Evolutionary conservation across 1,284 basidiomycete genomes (phyloP), one percentile per base, ranked within the genome.

Genomic region (Leccinum glutinopallens): DNA sequence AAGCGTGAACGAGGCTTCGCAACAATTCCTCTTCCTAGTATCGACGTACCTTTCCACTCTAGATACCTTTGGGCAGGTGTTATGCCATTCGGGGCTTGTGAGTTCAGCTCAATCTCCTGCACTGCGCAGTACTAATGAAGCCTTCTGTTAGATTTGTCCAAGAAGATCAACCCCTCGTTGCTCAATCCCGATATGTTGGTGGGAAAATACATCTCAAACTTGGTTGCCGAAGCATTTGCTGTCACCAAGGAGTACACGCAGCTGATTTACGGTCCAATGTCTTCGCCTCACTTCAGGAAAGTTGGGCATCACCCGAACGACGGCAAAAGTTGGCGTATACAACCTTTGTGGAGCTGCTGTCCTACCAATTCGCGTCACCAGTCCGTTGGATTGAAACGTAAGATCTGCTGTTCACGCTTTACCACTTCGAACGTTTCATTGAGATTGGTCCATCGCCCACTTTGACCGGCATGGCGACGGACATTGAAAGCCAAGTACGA

Each of bases 311-410:
- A 32, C 75, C 84, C 17, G 91, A 91, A 63, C 91, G 96, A 71
- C 89, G 95, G 61, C 95, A 98, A 80, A 91, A 91, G 73, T 86
- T 99, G 55, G 95, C 96, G 0, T 98, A 98, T 77, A 92, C 91
- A 71, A 96, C 98, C 71, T 88, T 99, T 66, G 95, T 98, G 70
- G 97, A 98, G 78, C 87, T 98, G 63, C 85, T 99, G 55, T 95
- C 97, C 15, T 98, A 98, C 77, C 97, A 99, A 77, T 96, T 96
- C 72, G 93, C 93, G 0, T 96, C 95, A 3, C 95, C 96, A 12
- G 96, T 99, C 32, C 90, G 96, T 63, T 98, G 97, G 97, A 99
- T 99, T 74, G 93, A 98, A 81, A 99, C 97, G 0, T 97, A 98
- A 76, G 97, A 99, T 73, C 87, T 94, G 57, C 85, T 99, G 66